Evolutionary conservation across 176 grass and related monocot genomes (phyloP).

Genomic region (Zea luxurians): DNA sequence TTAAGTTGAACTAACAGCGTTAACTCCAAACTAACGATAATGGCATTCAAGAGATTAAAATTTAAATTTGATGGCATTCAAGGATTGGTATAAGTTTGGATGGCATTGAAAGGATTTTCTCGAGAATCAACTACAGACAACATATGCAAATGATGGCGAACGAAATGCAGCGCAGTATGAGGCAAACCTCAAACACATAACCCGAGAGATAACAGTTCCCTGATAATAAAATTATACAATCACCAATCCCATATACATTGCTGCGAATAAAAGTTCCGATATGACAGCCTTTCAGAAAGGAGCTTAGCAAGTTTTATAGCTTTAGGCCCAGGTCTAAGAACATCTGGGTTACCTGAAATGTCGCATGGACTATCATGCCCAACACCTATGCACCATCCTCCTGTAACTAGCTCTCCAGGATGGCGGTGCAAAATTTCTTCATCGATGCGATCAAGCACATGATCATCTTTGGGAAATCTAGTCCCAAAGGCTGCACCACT

Average conservation of each 20-base stretch:
- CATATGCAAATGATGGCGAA: background rate
- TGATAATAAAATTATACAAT: slow-evolving; percentile 26
- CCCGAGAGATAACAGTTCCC: background rate
- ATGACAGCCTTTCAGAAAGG: slow-evolving; percentile 55
- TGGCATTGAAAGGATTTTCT: too few relatives aligned
- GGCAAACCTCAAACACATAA: background rate
- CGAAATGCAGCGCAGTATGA: background rate
- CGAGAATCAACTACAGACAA: background rate
- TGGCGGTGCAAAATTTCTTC: slow-evolving; percentile 48
- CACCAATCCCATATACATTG: slow-evolving; percentile 82
- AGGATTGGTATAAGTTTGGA: too few relatives aligned
- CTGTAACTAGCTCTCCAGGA: slow-evolving; percentile 53
- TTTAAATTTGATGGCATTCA: too few relatives aligned
- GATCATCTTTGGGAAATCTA: slow-evolving; percentile 63
- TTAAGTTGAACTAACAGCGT: too few relatives aligned
- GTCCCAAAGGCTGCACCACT: slow-evolving; percentile 60
- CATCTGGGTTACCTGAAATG: slow-evolving; percentile 64
- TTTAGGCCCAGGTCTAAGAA: slow-evolving; percentile 76
- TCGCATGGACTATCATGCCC: slow-evolving; percentile 57
- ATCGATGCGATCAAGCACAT: slow-evolving; percentile 67
- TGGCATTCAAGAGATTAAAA: too few relatives aligned
- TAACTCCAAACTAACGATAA: too few relatives aligned
- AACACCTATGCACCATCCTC: slow-evolving; percentile 87
- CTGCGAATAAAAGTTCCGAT: slow-evolving; percentile 52
- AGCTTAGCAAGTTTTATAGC: slow-evolving; percentile 60